phyloP scores from a whole-genome alignment of 768 basidiomycete genomes.

The Termitomyces sp. region DNA sequence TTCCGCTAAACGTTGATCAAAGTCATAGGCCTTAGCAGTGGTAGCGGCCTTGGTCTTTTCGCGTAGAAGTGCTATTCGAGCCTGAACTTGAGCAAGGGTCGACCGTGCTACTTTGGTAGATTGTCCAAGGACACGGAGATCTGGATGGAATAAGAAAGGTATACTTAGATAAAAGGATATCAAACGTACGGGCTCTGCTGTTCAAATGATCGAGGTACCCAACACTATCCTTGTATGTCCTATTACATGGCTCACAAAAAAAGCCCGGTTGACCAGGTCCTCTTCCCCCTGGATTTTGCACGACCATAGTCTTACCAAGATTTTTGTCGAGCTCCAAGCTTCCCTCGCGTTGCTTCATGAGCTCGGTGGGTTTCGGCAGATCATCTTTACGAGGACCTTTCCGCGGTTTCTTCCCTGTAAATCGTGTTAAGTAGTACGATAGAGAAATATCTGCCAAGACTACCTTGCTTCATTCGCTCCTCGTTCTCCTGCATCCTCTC shows the following conservation, averaged over 20 bases:
- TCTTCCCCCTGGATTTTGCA: slow-evolving; percentile 75
- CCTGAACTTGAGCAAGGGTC: slow-evolving; percentile 88
- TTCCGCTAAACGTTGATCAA: slow-evolving; percentile 83
- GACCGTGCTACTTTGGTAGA: slow-evolving; percentile 89
- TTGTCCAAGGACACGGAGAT: slow-evolving; percentile 92
- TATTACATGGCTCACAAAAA: slow-evolving; percentile 86
- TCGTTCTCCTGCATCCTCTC: slow-evolving; percentile 87
- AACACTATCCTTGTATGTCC: slow-evolving; percentile 92
- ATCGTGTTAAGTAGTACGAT: slow-evolving; percentile 6
- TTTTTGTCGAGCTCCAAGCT: slow-evolving; percentile 93
- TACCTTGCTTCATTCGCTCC: slow-evolving; percentile 80
- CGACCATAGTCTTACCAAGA: slow-evolving; percentile 91
- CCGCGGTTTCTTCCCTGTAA: slow-evolving; percentile 76
- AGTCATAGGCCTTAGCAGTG: slow-evolving; percentile 89
- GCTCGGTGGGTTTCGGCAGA: slow-evolving; percentile 89
- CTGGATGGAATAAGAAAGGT: slow-evolving; percentile 36
- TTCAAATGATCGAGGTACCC: slow-evolving; percentile 97
- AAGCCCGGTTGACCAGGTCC: slow-evolving; percentile 94
- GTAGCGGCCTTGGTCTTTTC: slow-evolving; percentile 85
- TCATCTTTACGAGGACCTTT: slow-evolving; percentile 62
- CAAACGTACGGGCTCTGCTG: slow-evolving; percentile 76
- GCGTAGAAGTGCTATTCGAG: slow-evolving; percentile 82
- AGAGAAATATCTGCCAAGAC: slow-evolving; percentile 2
- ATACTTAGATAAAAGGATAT: not conserved
- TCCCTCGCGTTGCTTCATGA: slow-evolving; percentile 84